phyloP scores from a whole-genome alignment of 2,329 filamentous ascomycete genomes.

The Boeremia exigua region DNA sequence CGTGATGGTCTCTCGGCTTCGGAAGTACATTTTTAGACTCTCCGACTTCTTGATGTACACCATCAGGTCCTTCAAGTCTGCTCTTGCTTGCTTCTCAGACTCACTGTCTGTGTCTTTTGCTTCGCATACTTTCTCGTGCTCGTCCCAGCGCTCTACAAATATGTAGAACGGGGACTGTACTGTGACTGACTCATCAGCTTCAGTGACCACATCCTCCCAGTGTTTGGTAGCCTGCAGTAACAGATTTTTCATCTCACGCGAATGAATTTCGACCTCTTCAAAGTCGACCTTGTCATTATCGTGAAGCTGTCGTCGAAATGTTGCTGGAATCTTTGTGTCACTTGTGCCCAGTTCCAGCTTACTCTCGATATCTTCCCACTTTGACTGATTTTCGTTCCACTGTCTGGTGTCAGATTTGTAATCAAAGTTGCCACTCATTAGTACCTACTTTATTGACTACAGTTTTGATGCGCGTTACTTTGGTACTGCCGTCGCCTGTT shows the following conservation, averaged over 20 bases:
- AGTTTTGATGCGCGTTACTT: slow-evolving; percentile 1
- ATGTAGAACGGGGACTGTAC: slow-evolving; percentile 2
- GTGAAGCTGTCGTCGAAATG: slow-evolving; percentile 1
- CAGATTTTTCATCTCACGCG: slow-evolving; percentile 5
- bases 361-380: slow-evolving; percentile 5
- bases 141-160: slow-evolving; percentile 9
- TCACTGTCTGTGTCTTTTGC: slow-evolving; percentile 1
- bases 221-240: background rate
- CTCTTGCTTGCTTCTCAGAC: background rate
- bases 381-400: background rate
- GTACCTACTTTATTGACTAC: slow-evolving; percentile 1
- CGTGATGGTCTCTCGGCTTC: slow-evolving; percentile 1
- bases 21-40: slow-evolving; percentile 6
- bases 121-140: slow-evolving; percentile 1
- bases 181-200: background rate
- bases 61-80: slow-evolving; percentile 4
- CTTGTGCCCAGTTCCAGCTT: background rate
- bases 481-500: background rate
- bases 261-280: slow-evolving; percentile 14
- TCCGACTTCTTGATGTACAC: slow-evolving; percentile 1
- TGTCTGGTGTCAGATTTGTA: background rate
- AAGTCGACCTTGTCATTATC: slow-evolving; percentile 2
- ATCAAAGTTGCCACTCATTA: too few relatives aligned
- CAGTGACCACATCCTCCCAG: background rate
- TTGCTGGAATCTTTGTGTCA: background rate